Percentiles rank a stretch among this genome's conserved stretches.
These are phyloP conservation scores for Entomortierella parvispora DNA, from an alignment of 192 early-diverging fungal genomes.

Conservation along the genomic window DNA sequence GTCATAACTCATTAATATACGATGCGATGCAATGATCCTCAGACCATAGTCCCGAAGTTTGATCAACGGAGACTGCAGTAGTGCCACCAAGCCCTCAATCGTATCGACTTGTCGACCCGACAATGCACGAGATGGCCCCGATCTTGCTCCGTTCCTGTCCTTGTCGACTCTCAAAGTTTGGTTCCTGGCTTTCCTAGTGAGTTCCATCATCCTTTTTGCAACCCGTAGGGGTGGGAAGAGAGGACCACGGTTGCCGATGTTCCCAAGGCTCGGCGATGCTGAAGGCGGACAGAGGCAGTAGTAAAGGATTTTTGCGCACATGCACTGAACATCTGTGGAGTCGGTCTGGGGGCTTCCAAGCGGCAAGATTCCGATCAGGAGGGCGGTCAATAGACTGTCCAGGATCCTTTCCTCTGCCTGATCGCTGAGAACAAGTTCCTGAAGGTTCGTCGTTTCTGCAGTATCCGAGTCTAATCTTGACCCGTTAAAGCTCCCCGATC, in stretches of 20 bases:
- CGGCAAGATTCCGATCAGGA: conserved; percentile 26
- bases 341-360: conserved; percentile 16
- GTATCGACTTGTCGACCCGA: neutral
- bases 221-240: conserved; percentile 17
- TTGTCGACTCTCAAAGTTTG: neutral
- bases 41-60: conserved; percentile 44
- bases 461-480: neutral
- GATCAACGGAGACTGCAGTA: conserved; percentile 22
- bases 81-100: neutral
- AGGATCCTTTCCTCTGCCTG: conserved; percentile 10
- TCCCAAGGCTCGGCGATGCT: too few relatives aligned
- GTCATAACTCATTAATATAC: conserved; percentile 5
- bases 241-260: neutral
- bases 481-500: neutral
- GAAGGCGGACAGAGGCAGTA: conserved; percentile 10
- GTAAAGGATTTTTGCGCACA: conserved; percentile 41
- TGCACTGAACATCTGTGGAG: conserved; percentile 26
- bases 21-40: conserved; percentile 21
- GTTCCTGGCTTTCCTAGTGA: neutral
- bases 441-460: neutral
- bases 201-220: conserved; percentile 7
- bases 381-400: conserved; percentile 12
- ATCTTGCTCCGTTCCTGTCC: neutral
- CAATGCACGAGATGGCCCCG: neutral
- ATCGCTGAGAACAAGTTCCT: neutral